Evolutionary conservation across 208 protist species (phyloP), one percentile per base, ranked within the genome.

Genomic region (Angomonas deanei): DNA sequence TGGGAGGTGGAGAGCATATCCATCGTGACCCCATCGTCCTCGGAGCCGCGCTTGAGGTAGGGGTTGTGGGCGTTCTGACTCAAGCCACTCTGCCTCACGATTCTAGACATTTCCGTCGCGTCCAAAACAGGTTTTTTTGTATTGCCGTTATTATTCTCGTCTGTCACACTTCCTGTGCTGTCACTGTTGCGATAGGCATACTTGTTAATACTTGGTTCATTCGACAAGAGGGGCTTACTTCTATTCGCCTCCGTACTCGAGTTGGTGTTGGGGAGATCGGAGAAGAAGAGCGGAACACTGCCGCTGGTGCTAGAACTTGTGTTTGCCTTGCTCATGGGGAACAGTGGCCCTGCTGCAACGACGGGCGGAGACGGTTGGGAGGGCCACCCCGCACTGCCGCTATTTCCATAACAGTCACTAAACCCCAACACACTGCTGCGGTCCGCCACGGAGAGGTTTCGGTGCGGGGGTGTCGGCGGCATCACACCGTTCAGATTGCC

Each of bases 231-330:
- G 23, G 26, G 3, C 15, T 56, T 6, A 24, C 27, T 28, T 8
- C 28, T 30, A 4, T 21, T 50, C 8, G 5, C 15, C 8, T n/a
- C 15, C 8, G 19, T 19, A 21, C 17, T 13, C 4, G 42, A 26
- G 42, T 10, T 26, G 42, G 19, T 50, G 42, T 10, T 10, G 42
- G 42, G 17, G 42, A 3, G 17, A n/a, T 23, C 19, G 42, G 42
- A 5, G 42, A 50, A 50, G 42, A 50, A 50, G 17, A 50, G 42
- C 13, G 42, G 42, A 50, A 50, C 42, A 50, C 42, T 50, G 5
- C 42, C 42, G 42, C 42, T 50, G 15, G 42, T 50, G 23, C 42
- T 50, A 4, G 42, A 10, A 19, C 42, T 50, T n/a, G 42, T 50
- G 23, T n/a, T n/a, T n/a, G n/a, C n/a, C n/a, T n/a, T n/a, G n/a